These are phyloP conservation scores for Colletotrichum costaricense DNA, from an alignment of 2,329 filamentous ascomycete species.

Conservation along the genomic window DNA sequence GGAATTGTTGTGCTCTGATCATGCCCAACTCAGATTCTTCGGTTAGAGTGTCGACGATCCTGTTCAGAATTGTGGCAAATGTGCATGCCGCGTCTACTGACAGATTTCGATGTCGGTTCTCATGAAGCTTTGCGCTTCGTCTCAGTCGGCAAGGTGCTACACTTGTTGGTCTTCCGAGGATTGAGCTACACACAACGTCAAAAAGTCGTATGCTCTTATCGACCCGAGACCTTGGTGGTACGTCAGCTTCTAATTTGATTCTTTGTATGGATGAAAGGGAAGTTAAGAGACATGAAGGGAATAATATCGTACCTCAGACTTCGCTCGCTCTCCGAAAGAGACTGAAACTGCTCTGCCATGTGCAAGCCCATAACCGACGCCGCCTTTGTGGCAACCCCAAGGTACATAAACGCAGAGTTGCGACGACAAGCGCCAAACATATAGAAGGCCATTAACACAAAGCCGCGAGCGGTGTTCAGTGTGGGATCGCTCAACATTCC, in stretches of 20 bases:
- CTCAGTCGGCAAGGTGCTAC: constrained; percentile 43
- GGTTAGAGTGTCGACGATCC: constrained; percentile 55
- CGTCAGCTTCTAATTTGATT: neutral
- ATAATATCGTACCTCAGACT: constrained; percentile 37
- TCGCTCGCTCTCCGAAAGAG: constrained; percentile 35
- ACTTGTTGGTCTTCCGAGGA: constrained; percentile 51
- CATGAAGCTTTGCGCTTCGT: constrained; percentile 38
- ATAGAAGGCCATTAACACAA: constrained; percentile 68
- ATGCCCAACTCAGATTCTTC: constrained; percentile 47
- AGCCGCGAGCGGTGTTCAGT: constrained; percentile 61
- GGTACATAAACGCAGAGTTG: constrained; percentile 72
- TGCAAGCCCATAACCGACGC: constrained; percentile 69
- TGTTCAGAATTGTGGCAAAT: constrained; percentile 56
- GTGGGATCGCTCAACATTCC: constrained; percentile 65
- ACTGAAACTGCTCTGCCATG: constrained; percentile 45
- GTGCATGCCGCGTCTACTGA: constrained; percentile 52
- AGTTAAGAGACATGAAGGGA: rapidly evolving
- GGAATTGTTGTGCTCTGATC: constrained; percentile 50
- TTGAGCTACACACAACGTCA: constrained; percentile 51
- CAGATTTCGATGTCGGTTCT: constrained; percentile 39
- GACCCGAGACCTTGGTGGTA: constrained; percentile 37
- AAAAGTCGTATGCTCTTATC: constrained; percentile 52
- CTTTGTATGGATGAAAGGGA: rapidly evolving
- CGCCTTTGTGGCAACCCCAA: constrained; percentile 68
- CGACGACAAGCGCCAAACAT: constrained; percentile 68